These are phyloP conservation scores for Phytophthora pini DNA, from an alignment of 352 stramenopile species.

Conservation along the genomic window DNA sequence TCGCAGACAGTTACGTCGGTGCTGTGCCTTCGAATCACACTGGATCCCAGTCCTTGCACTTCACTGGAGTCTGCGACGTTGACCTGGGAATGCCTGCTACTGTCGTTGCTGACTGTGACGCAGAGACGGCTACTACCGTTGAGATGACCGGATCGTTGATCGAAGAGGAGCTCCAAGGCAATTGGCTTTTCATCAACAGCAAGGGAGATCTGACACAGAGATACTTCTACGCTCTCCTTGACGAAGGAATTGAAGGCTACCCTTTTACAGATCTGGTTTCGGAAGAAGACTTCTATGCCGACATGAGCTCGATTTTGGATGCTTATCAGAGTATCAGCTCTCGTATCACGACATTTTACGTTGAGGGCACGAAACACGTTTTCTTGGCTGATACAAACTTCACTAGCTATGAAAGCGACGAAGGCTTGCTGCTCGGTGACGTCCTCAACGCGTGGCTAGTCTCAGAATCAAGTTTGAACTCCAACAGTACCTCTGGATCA, in stretches of 20 bases:
- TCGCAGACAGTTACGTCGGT: constrained; percentile 60
- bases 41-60: constrained; percentile 41
- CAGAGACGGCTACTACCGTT: constrained; percentile 27
- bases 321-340: constrained; percentile 47
- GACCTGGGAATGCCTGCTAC: constrained; percentile 26
- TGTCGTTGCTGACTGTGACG: constrained; percentile 36
- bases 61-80: constrained; percentile 41
- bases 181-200: constrained; percentile 58
- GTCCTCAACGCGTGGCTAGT: constrained; percentile 28
- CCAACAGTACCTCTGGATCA: not conserved
- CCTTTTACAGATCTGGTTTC: constrained; percentile 50
- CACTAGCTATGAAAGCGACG: constrained; percentile 32
- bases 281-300: constrained; percentile 41
- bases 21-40: constrained; percentile 43
- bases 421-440: constrained; percentile 30
- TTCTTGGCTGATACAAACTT: constrained; percentile 45
- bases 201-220: constrained; percentile 51
- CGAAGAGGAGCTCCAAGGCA: constrained; percentile 26
- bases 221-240: constrained; percentile 47
- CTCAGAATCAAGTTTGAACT: constrained; percentile 20
- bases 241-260: constrained; percentile 44
- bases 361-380: constrained; percentile 55
- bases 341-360: constrained; percentile 53
- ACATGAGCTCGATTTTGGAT: constrained; percentile 44
- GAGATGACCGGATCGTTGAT: constrained; percentile 45